Percentiles rank a stretch among this genome's conserved stretches.
These are phyloP conservation scores for Zygotorulaspora danielsina DNA, from an alignment of 805 yeast species.

Conservation along the genomic window DNA sequence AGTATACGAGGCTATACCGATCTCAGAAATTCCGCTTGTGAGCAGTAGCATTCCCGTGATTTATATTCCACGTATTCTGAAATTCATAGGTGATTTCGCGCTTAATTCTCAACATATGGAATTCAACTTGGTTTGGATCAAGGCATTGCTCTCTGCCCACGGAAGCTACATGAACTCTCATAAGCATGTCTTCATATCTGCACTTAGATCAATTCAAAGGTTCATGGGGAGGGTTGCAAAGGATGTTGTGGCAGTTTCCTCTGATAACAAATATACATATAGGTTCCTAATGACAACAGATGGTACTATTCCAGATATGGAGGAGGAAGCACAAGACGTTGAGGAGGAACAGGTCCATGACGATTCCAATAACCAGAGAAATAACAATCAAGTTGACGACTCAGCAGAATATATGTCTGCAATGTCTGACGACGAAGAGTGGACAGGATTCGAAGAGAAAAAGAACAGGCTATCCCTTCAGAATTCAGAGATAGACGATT, in stretches of 20 bases:
- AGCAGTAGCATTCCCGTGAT: constrained; percentile 69
- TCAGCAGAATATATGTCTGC: constrained; percentile 18
- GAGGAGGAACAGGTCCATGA: constrained; percentile 35
- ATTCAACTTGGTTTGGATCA: constrained; percentile 78
- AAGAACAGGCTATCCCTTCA: constrained; percentile 23
- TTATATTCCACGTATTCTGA: constrained; percentile 63
- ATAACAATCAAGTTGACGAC: constrained; percentile 29
- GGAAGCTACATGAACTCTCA: constrained; percentile 68
- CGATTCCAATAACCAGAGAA: constrained; percentile 31
- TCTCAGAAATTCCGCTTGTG: constrained; percentile 64
- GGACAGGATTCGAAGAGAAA: constrained; percentile 34
- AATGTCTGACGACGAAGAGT: constrained; percentile 38
- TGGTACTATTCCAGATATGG: constrained; percentile 23
- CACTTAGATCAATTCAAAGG: constrained; percentile 67
- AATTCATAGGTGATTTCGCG: constrained; percentile 63
- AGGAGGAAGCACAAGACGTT: constrained; percentile 30
- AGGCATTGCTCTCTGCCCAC: constrained; percentile 60
- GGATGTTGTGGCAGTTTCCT: constrained; percentile 56
- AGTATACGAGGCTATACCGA: constrained; percentile 69
- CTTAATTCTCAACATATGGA: constrained; percentile 79
- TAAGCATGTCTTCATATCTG: constrained; percentile 57
- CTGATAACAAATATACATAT: constrained; percentile 51
- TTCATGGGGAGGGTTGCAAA: constrained; percentile 71
- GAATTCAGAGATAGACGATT: constrained; percentile 21
- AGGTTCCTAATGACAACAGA: constrained; percentile 45